phyloP scores from a whole-genome alignment of 2,329 filamentous ascomycete genomes.

The Periconia sp. region DNA sequence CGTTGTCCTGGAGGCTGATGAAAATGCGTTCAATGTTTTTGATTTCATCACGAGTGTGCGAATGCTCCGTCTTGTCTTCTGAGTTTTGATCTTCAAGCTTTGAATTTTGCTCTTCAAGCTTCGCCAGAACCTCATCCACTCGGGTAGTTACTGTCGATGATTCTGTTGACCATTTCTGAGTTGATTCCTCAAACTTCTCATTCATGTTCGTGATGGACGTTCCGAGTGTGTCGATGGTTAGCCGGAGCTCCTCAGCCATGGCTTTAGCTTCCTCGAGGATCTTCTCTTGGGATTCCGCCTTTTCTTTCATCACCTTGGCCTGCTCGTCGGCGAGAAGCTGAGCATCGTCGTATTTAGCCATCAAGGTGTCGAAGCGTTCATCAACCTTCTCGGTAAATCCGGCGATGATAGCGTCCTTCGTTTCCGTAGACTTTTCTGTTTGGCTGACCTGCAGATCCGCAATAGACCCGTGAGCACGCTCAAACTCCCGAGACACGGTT shows the following conservation, averaged over 20 bases:
- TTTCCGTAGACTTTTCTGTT: constrained; percentile 62
- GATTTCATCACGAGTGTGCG: constrained; percentile 79
- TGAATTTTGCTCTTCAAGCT: constrained; percentile 72
- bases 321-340: constrained; percentile 74
- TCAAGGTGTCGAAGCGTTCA: constrained; percentile 77
- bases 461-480: constrained; percentile 78
- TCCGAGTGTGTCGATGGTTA: constrained; percentile 82
- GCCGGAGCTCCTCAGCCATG: constrained; percentile 82
- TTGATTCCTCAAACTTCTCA: constrained; percentile 72
- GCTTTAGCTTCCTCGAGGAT: constrained; percentile 74
- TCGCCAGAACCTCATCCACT: constrained; percentile 75
- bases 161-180: constrained; percentile 84
- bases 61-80: constrained; percentile 76
- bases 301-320: constrained; percentile 71
- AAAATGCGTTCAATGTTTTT: constrained; percentile 73
- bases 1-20: constrained; percentile 73
- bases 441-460: constrained; percentile 80
- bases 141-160: constrained; percentile 83
- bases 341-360: constrained; percentile 86
- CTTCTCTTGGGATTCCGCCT: constrained; percentile 71
- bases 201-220: constrained; percentile 55
- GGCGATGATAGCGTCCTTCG: constrained; percentile 56
- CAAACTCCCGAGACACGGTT: constrained; percentile 81
- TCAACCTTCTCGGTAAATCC: constrained; percentile 64
- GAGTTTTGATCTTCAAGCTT: constrained; percentile 75